These are phyloP conservation scores for Pestalotiopsis sp. DNA, from an alignment of 2,329 filamentous ascomycete genomes.

Conservation along the genomic window DNA sequence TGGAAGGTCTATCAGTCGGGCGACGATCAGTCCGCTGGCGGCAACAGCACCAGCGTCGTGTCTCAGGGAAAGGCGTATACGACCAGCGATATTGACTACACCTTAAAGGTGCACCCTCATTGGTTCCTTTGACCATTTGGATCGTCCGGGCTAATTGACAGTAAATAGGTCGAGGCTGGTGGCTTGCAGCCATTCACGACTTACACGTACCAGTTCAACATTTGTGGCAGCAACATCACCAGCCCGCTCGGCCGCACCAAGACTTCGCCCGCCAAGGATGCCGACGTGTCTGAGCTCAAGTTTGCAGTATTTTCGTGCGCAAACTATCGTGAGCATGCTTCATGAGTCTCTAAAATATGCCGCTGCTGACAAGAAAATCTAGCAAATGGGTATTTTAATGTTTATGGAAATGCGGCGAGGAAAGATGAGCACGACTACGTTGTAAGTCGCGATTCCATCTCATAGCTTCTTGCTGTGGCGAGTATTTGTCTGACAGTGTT, in stretches of 20 bases:
- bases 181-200: constrained; percentile 4
- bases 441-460: constrained; percentile 30
- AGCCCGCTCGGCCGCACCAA: constrained; percentile 36
- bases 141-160: not conserved
- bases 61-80: constrained; percentile 66
- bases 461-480: too few relatives aligned
- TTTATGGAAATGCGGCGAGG: constrained; percentile 43
- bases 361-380: too few relatives aligned
- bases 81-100: constrained; percentile 75
- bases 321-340: constrained; percentile 31
- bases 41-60: constrained; percentile 42
- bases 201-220: constrained; percentile 28
- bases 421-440: constrained; percentile 50
- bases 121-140: too few relatives aligned
- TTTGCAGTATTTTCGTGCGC: constrained; percentile 37
- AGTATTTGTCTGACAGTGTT: not conserved
- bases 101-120: constrained; percentile 60
- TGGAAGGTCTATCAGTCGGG: constrained; percentile 6
- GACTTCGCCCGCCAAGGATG: constrained; percentile 32
- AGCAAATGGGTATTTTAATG: constrained; percentile 45
- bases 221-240: constrained; percentile 32
- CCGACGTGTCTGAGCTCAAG: constrained; percentile 29
- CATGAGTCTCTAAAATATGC: too few relatives aligned
- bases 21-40: constrained; percentile 38
- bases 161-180: constrained; percentile 2